phyloP scores from a whole-genome alignment of 768 basidiomycete genomes.

The Phaffia australis region DNA sequence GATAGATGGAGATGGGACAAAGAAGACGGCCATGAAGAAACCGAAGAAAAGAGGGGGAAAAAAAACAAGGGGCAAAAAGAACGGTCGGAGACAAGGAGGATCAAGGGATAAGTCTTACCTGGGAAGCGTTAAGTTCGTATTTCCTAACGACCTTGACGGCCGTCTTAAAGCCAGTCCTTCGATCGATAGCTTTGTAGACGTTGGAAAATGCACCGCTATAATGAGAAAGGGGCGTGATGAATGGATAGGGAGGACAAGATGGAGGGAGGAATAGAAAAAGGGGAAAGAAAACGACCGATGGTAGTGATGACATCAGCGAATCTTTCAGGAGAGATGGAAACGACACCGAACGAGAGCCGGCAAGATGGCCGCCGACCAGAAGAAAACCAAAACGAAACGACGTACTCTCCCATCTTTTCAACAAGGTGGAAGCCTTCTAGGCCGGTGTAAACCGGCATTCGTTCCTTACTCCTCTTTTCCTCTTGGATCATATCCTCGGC shows the following conservation, averaged over 20 bases:
- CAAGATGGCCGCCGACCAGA: constrained; percentile 6
- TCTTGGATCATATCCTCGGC: constrained; percentile 65
- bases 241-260: not conserved
- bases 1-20: not conserved
- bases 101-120: constrained; percentile 29
- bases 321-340: not conserved
- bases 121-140: constrained; percentile 35
- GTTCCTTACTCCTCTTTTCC: constrained; percentile 58
- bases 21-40: constrained; percentile 20
- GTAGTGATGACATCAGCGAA: not conserved
- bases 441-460: constrained; percentile 76
- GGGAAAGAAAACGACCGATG: not conserved
- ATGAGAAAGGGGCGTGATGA: not conserved
- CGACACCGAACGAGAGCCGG: not conserved
- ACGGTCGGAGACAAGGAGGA: constrained; percentile 13
- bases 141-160: constrained; percentile 49
- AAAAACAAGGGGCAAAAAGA: constrained; percentile 28
- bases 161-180: constrained; percentile 60
- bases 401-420: constrained; percentile 89
- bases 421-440: constrained; percentile 66
- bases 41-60: constrained; percentile 30
- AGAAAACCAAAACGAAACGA: constrained; percentile 30
- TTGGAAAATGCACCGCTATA: constrained; percentile 82
- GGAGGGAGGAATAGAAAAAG: constrained; percentile 23
- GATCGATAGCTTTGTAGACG: constrained; percentile 84